phyloP scores from a whole-genome alignment of 257 asterid species.

The Striga asiatica region DNA sequence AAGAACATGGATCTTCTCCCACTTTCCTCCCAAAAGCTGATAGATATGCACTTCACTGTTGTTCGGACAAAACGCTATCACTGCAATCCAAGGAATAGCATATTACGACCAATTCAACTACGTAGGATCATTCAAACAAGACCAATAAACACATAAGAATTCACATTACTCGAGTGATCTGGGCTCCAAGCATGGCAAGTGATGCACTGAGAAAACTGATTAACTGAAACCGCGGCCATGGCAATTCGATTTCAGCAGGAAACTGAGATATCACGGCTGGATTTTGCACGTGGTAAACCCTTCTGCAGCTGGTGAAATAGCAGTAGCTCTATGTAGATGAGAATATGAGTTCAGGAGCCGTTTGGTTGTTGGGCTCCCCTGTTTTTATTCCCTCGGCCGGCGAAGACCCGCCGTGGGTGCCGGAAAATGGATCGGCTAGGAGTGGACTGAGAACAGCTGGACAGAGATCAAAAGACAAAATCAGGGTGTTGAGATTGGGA shows the following conservation, averaged over 20 bases:
- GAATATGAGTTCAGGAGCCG: not conserved
- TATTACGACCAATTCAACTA: slow-evolving; percentile 8
- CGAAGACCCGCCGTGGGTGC: not conserved
- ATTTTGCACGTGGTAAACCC: too few relatives aligned
- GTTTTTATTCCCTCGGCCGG: not conserved
- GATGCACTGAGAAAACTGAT: slow-evolving; percentile 78
- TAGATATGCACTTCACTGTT: slow-evolving; percentile 83
- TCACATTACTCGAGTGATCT: slow-evolving; percentile 60
- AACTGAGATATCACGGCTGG: too few relatives aligned
- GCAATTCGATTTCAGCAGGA: slow-evolving; percentile 10
- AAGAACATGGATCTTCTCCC: slow-evolving; percentile 96
- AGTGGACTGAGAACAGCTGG: not conserved
- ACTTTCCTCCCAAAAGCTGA: slow-evolving; percentile 58
- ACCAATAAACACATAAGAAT: not conserved
- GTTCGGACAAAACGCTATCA: slow-evolving; percentile 90
- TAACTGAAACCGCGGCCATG: slow-evolving; percentile 84
- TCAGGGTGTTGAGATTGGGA: not conserved
- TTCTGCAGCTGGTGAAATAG: not conserved
- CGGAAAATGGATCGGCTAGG: not conserved
- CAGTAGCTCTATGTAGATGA: slow-evolving; percentile 2
- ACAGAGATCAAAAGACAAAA: not conserved
- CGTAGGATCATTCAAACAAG: not conserved
- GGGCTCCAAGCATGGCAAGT: slow-evolving; percentile 97
- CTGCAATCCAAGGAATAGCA: slow-evolving; percentile 27
- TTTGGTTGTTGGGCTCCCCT: not conserved